These are phyloP conservation scores for Nothophoma quercina DNA, from an alignment of 2,329 filamentous ascomycete genomes.

Conservation along the genomic window DNA sequence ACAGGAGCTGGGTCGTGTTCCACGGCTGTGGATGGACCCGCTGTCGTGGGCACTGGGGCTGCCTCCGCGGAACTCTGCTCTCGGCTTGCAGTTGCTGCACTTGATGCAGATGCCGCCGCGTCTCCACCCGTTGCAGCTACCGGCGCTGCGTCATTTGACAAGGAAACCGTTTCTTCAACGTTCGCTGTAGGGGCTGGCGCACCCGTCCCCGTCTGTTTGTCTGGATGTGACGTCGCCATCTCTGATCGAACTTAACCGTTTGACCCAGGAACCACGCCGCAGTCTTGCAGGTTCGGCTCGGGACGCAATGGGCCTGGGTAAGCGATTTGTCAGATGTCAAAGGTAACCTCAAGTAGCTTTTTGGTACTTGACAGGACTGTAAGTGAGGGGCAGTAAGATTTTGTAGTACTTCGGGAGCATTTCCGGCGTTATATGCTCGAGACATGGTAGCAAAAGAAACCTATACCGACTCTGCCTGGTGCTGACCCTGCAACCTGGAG, in stretches of 20 bases:
- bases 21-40: constrained; percentile 2
- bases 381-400: not conserved
- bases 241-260: not conserved
- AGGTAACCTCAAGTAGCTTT: not conserved
- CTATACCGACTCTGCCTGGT: not conserved
- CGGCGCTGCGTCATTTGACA: not conserved
- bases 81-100: not conserved
- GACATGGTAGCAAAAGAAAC: not conserved
- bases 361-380: not conserved
- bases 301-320: constrained; percentile 2
- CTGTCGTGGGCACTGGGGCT: not conserved
- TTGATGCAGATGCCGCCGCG: not conserved
- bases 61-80: constrained; percentile 1
- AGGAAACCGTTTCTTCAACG: not conserved
- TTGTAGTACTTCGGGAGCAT: not conserved
- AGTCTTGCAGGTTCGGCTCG: constrained; percentile 10
- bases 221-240: constrained; percentile 9
- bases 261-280: not conserved
- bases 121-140: not conserved
- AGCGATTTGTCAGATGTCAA: constrained; percentile 5
- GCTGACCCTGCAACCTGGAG: not conserved
- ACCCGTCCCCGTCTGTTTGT: not conserved
- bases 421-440: not conserved
- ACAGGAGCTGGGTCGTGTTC: constrained; percentile 16
- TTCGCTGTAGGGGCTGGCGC: not conserved